Base-by-base conservation (phyloP, 352 stramenopile genomes). In the Phytophthora parvispora region DNA sequence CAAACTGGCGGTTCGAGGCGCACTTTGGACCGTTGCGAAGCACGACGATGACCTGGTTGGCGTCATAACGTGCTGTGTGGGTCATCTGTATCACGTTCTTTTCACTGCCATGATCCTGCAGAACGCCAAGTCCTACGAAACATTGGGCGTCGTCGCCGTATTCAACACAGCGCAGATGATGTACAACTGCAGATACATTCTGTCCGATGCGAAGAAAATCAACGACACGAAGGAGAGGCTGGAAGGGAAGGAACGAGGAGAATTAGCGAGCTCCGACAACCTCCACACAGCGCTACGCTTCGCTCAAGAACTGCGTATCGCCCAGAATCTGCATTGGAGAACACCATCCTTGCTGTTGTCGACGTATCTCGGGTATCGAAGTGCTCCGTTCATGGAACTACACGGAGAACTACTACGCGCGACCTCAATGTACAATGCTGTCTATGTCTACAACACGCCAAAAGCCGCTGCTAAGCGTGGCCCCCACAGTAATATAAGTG, bases 41-140 rank as follows among this genome's bases (percentile, higher is more conserved):
- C 40, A 59, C 16, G 58, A 83, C 31, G 57, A 72, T 9, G 78
- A 87, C 43, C 52, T 83, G 0, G 51, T 77, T 0, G 58, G 66
- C 0, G 73, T 81, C 50, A 72, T 74, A 16, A 80, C 57, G 24
- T 64, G 52, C 27, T 78, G 67, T 27, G 68, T 65, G 42, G 57
- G 69, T 0, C 76, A 86, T 49, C 29, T 85, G 0, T 86, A 84
- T 55, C 78, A 89, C 64, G 60, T 80, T 0, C 67, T 86, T 4
- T 89, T 89, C 51, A 74, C 69, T 1, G 74, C 60, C 3, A 72
- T 64, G 68, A 82, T 74, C 16, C 43, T 89, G 1, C 78, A 89
- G 58, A 82, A 75, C 29, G 50, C 78, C 15, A 83, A 84, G 56
- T 82, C 78, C 16, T 18, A 68, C 4, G 47, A 71, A 27, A 82